A percentile compares a stretch with the other conserved stretches of the same genome.
These are phyloP conservation scores for Beauveria medogensis DNA, from an alignment of 2,329 filamentous ascomycete genomes.

Conservation along the genomic window DNA sequence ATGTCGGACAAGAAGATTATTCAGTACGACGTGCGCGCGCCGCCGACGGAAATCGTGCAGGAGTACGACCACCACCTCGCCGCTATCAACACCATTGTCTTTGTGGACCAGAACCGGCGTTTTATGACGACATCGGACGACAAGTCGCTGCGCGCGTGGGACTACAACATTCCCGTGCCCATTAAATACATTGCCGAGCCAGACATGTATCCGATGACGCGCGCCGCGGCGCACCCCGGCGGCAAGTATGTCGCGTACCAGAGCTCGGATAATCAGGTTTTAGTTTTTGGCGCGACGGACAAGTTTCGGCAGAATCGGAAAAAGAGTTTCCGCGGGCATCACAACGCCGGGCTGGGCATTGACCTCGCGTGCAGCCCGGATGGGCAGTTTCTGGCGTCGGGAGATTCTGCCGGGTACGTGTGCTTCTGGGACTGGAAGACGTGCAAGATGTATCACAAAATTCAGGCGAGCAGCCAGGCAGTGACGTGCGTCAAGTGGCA, in stretches of 20 bases:
- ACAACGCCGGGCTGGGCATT: constrained; percentile 88
- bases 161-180: constrained; percentile 95
- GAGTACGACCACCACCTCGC: constrained; percentile 98
- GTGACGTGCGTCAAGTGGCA: constrained; percentile 91
- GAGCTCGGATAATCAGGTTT: constrained; percentile 89
- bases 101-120: constrained; percentile 86
- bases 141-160: constrained; percentile 92
- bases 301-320: constrained; percentile 97
- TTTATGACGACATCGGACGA: constrained; percentile 99
- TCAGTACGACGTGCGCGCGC: constrained; percentile 81
- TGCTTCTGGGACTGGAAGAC: constrained; percentile 99
- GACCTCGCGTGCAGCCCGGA: constrained; percentile 85
- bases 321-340: constrained; percentile 92
- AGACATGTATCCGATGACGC: constrained; percentile 95
- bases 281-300: constrained; percentile 89
- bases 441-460: constrained; percentile 97
- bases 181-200: constrained; percentile 98
- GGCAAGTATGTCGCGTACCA: constrained; percentile 95
- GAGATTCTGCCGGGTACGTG: constrained; percentile 80
- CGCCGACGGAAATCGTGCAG: constrained; percentile 69
- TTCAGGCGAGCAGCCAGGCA: constrained; percentile 73
- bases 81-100: constrained; percentile 96
- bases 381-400: constrained; percentile 80
- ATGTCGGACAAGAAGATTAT: constrained; percentile 99
- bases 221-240: constrained; percentile 73